These are phyloP conservation scores for Coemansia brasiliensis DNA, from an alignment of 192 early-diverging fungal genomes.

Conservation along the genomic window DNA sequence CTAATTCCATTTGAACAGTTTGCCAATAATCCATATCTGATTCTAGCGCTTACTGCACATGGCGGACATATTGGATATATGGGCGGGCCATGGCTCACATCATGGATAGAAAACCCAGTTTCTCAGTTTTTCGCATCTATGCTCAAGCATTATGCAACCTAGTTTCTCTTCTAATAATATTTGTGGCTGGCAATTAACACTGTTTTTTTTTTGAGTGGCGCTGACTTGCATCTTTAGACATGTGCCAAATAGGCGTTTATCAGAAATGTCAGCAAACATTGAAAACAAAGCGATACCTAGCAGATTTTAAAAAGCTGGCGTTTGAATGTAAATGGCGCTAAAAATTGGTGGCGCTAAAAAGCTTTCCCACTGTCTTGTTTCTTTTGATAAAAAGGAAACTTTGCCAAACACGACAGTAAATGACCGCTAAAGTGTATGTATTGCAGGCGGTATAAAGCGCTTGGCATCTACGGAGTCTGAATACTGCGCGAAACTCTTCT, in stretches of 20 bases:
- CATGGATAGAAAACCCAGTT: conserved; percentile 52
- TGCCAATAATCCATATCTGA: conserved; percentile 71
- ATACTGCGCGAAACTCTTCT: conserved; percentile 1
- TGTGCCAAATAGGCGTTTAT: neutral
- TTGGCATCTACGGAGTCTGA: neutral
- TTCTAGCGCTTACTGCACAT: conserved; percentile 74
- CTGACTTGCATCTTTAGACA: neutral
- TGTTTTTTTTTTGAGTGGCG: neutral
- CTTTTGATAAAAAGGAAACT: neutral
- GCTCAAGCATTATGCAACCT: conserved; percentile 24
- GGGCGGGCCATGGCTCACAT: conserved; percentile 40
- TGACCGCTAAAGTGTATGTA: too few relatives aligned
- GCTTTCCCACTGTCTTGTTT: neutral
- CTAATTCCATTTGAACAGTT: conserved; percentile 76
- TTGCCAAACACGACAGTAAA: too few relatives aligned
- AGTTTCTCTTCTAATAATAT: neutral
- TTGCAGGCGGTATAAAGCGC: too few relatives aligned
- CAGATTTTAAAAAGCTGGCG: too few relatives aligned
- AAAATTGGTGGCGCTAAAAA: too few relatives aligned
- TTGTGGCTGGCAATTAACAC: neutral
- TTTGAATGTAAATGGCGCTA: too few relatives aligned
- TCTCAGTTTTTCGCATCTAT: conserved; percentile 45
- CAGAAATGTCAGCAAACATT: neutral
- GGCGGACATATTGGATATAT: conserved; percentile 91
- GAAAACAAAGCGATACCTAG: too few relatives aligned